Percentiles rank a stretch among this genome's conserved stretches.
Evolutionary conservation across 2,329 filamentous ascomycete genomes (phyloP).

Genomic region (Colletotrichum shisoi): DNA sequence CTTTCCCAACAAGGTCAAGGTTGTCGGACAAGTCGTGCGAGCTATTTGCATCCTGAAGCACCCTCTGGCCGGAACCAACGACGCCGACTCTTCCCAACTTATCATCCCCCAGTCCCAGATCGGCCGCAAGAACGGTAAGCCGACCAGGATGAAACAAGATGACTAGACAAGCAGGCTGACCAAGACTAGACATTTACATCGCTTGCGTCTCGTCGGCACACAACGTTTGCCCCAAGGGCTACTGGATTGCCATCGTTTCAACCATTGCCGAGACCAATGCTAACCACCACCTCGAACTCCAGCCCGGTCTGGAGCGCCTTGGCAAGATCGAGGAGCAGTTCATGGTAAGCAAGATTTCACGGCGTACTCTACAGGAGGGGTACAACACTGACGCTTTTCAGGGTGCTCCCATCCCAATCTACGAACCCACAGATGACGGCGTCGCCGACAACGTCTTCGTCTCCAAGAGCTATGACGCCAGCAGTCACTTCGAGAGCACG

Average conservation of each 20-base stretch:
- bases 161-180: conserved; percentile 34
- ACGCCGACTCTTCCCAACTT: conserved; percentile 88
- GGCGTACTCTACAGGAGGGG: not conserved
- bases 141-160: not conserved
- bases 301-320: conserved; percentile 89
- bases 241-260: conserved; percentile 98
- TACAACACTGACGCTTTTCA: conserved; percentile 43
- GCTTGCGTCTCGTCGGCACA: conserved; percentile 94
- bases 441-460: conserved; percentile 92
- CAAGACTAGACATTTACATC: conserved; percentile 85
- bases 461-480: conserved; percentile 98
- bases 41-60: conserved; percentile 98
- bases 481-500: conserved; percentile 93
- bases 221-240: conserved; percentile 98
- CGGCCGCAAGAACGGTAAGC: conserved; percentile 89
- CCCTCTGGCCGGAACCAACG: conserved; percentile 86
- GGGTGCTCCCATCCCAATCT: conserved; percentile 87
- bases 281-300: conserved; percentile 95
- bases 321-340: conserved; percentile 97
- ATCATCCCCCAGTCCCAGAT: conserved; percentile 99
- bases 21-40: conserved; percentile 89
- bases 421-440: conserved; percentile 86
- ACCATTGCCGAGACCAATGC: conserved; percentile 91
- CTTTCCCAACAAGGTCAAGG: conserved; percentile 87
- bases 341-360: conserved; percentile 65